Evolutionary conservation across 2,329 filamentous ascomycete genomes (phyloP).

Genomic region (Balansia obtecta): DNA sequence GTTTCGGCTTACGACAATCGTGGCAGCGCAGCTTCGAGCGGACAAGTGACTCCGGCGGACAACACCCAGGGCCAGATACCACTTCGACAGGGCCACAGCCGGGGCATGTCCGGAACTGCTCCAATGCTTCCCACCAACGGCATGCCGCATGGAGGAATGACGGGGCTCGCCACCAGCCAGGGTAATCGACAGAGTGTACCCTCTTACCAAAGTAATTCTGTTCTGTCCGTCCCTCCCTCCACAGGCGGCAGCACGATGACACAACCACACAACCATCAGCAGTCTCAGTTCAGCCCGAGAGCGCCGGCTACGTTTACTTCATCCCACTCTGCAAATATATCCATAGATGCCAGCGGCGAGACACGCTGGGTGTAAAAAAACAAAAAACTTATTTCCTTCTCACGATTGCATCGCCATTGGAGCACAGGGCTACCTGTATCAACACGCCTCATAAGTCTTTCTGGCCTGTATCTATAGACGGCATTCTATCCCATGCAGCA

Average conservation of each 20-base stretch:
- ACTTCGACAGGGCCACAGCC: constrained; percentile 30
- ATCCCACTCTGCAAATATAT: constrained; percentile 13
- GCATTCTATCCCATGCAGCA: constrained; percentile 18
- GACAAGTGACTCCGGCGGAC: constrained; percentile 40
- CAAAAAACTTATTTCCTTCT: constrained; percentile 6
- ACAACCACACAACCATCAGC: constrained; percentile 13
- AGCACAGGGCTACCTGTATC: constrained; percentile 20
- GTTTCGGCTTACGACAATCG: constrained; percentile 51
- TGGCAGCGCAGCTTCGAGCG: constrained; percentile 29
- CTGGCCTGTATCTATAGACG: constrained; percentile 12
- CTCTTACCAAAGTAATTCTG: constrained; percentile 20
- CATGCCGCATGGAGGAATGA: constrained; percentile 13
- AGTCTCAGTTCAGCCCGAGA: constrained; percentile 17
- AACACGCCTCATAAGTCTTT: constrained; percentile 8
- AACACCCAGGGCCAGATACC: constrained; percentile 41
- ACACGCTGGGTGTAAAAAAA: constrained; percentile 26
- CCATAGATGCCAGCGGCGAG: constrained; percentile 20
- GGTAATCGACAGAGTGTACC: constrained; percentile 21
- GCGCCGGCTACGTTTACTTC: constrained; percentile 15
- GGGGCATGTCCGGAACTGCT: constrained; percentile 28
- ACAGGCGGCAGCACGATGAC: constrained; percentile 14
- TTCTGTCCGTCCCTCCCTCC: constrained; percentile 20
- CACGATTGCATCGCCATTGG: constrained; percentile 13
- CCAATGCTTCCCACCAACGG: constrained; percentile 22
- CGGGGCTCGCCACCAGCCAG: constrained; percentile 10